Evolutionary conservation across 805 yeast genomes (phyloP).

Genomic region (Candida maris): DNA sequence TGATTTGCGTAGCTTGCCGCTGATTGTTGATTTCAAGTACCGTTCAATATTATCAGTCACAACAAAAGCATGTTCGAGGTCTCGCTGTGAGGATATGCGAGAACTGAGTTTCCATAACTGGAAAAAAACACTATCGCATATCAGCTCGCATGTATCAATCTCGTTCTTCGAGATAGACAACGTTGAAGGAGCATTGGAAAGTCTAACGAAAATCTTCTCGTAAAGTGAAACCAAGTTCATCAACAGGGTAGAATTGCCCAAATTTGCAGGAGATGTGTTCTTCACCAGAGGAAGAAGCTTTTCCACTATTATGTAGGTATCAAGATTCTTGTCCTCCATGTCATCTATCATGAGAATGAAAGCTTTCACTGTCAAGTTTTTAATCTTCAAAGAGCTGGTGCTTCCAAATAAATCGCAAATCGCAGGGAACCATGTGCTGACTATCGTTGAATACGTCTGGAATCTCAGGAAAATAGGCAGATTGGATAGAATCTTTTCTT

Average conservation of each 20-base stretch:
- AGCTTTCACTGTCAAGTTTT: constrained; percentile 60
- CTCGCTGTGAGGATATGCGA: constrained; percentile 20
- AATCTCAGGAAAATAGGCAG: constrained; percentile 30
- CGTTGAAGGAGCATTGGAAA: constrained; percentile 19
- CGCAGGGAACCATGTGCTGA: constrained; percentile 71
- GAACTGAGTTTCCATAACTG: constrained; percentile 33
- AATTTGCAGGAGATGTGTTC: constrained; percentile 31
- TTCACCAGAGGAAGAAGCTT: constrained; percentile 73
- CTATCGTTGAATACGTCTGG: constrained; percentile 51
- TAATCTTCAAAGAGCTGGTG: constrained; percentile 79
- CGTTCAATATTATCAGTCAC: constrained; percentile 17
- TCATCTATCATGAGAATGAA: constrained; percentile 51
- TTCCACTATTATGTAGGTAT: constrained; percentile 67
- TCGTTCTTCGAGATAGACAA: constrained; percentile 25
- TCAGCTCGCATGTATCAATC: constrained; percentile 26
- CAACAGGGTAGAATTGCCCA: constrained; percentile 29
- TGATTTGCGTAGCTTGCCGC: constrained; percentile 11
- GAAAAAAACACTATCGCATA: constrained; percentile 30
- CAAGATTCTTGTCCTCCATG: constrained; percentile 51
- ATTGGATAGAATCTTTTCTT: constrained; percentile 31
- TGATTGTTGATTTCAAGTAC: constrained; percentile 16
- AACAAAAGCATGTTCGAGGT: constrained; percentile 20
- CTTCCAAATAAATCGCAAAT: constrained; percentile 72
- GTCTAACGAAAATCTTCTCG: constrained; percentile 26
- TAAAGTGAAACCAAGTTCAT: constrained; percentile 29